Percentiles rank a stretch among this genome's conserved stretches.
Conservation (phyloP, 129 eudicot species). For the Chrysanthemum seticuspe region DNA sequence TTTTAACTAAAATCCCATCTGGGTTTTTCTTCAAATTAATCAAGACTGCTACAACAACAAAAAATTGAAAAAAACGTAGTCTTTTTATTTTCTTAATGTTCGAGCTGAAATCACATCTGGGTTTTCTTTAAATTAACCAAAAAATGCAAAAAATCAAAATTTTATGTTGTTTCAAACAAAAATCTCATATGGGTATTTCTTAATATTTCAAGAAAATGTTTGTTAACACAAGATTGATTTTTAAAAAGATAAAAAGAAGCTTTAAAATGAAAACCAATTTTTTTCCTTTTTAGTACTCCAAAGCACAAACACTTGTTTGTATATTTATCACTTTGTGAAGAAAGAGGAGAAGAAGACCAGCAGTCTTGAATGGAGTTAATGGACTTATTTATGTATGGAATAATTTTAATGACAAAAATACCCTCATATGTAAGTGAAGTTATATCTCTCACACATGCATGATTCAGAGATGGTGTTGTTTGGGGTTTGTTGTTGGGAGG, state of each 20-base stretch:
- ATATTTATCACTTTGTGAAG: neutral
- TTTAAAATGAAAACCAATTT: slow-evolving; percentile 13
- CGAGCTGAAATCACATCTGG: slow-evolving; percentile 22
- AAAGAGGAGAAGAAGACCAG: slow-evolving; percentile 24
- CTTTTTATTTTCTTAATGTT: neutral
- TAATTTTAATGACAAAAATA: slow-evolving; percentile 26
- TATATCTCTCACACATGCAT: slow-evolving; percentile 23
- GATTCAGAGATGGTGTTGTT: slow-evolving; percentile 22
- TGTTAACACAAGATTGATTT: no score
- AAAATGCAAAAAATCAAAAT: neutral
- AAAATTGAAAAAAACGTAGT: no score
- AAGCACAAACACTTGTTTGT: slow-evolving; percentile 16
- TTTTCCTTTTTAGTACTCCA: slow-evolving; percentile 8
- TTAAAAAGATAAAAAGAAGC: slow-evolving; percentile 6
- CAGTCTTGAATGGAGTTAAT: slow-evolving; percentile 26
- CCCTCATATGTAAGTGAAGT: slow-evolving; percentile 24
- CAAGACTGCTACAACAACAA: no score
- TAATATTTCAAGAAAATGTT: slow-evolving; percentile 10
- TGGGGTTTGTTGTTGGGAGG: slow-evolving; percentile 22
- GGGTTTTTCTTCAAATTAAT: neutral
- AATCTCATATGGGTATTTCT: neutral
- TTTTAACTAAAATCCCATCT: slow-evolving; percentile 25
- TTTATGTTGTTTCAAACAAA: neutral
- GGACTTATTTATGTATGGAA: slow-evolving; percentile 25
- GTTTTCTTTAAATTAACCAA: slow-evolving; percentile 13